A percentile compares a stretch with the other conserved stretches of the same genome.
These are phyloP conservation scores for Curvularia lunata DNA, from an alignment of 2,329 filamentous ascomycete species.

Conservation along the genomic window DNA sequence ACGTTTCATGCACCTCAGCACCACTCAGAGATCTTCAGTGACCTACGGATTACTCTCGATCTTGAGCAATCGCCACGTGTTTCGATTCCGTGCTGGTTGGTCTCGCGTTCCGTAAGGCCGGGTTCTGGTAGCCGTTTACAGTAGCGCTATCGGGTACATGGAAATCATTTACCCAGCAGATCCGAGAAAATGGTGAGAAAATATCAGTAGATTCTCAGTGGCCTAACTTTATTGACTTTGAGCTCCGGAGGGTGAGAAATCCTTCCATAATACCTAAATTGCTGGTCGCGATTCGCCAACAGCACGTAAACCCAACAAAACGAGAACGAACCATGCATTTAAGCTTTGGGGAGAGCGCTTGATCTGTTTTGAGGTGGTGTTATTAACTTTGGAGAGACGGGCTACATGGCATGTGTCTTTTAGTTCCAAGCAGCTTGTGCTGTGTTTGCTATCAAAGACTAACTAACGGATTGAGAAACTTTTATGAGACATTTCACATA, in stretches of 20 bases:
- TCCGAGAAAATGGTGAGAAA: neutral
- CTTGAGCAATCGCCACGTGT: neutral
- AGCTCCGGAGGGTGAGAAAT: slow-evolving; percentile 13
- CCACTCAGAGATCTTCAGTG: neutral
- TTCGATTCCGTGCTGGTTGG: neutral
- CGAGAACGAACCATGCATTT: neutral
- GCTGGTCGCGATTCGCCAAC: slow-evolving; percentile 8
- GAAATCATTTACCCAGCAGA: slow-evolving; percentile 5
- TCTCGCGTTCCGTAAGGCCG: neutral
- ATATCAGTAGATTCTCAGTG: neutral
- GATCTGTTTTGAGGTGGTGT: neutral
- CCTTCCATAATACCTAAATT: slow-evolving; percentile 6
- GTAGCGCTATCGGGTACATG: neutral
- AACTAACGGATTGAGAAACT: neutral
- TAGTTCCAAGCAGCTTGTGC: neutral
- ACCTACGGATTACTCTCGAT: neutral
- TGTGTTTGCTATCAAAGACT: neutral
- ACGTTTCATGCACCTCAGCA: neutral
- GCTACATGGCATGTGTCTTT: neutral
- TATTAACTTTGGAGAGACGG: neutral
- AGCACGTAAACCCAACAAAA: slow-evolving; percentile 2
- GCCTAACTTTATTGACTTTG: slow-evolving; percentile 3
- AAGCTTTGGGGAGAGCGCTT: neutral
- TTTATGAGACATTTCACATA: neutral
- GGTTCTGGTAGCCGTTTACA: neutral